These are phyloP conservation scores for Trichosanthes cucumerina DNA, from an alignment of 306 rosid species.

Conservation along the genomic window DNA sequence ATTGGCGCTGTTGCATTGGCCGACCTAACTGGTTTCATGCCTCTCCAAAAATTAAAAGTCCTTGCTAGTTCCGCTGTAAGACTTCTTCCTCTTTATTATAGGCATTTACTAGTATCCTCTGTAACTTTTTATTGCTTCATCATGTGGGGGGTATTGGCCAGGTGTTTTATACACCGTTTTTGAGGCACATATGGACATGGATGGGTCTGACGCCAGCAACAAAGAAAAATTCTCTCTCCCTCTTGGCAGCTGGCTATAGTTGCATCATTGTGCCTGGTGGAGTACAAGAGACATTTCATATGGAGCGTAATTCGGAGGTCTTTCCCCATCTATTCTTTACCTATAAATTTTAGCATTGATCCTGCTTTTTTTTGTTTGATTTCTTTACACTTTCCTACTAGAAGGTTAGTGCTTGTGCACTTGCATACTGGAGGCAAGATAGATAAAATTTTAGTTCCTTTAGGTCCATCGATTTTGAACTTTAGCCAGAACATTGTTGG, in stretches of 20 bases:
- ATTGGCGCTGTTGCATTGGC: conserved; percentile 78
- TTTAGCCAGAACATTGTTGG: neutral
- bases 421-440: neutral
- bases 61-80: conserved; percentile 96
- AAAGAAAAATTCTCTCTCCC: conserved; percentile 54
- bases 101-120: neutral
- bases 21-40: conserved; percentile 80
- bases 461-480: neutral
- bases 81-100: conserved; percentile 14
- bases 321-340: neutral
- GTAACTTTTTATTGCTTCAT: neutral
- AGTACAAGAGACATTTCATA: conserved; percentile 75
- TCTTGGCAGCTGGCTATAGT: conserved; percentile 60
- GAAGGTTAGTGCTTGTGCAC: neutral
- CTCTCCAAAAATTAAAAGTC: conserved; percentile 77
- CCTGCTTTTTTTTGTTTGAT: neutral
- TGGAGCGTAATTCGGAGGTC: conserved; percentile 81
- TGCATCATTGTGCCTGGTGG: conserved; percentile 92
- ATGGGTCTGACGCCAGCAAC: conserved; percentile 70
- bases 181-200: conserved; percentile 99
- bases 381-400: neutral
- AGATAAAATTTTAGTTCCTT: neutral
- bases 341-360: neutral
- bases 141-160: conserved; percentile 16
- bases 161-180: conserved; percentile 83